phyloP scores from a whole-genome alignment of 495 filamentous ascomycete species.

The Penicillium pulvis region DNA sequence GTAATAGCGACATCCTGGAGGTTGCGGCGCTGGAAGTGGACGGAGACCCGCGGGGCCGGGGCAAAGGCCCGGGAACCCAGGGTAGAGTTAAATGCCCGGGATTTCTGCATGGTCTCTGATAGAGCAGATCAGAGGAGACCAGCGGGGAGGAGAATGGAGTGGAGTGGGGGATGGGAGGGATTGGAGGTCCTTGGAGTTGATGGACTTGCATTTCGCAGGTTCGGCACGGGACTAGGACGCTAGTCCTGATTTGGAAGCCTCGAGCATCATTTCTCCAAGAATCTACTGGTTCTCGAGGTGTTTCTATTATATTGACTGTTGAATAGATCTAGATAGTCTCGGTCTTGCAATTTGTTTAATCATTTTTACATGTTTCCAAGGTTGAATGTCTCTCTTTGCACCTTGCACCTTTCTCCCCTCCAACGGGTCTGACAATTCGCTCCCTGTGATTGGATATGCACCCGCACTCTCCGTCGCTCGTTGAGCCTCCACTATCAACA shows the following conservation, averaged over 20 bases:
- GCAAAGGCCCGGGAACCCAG: constrained; percentile 45
- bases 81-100: constrained; percentile 48
- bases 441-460: constrained; percentile 24
- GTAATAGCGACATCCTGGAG: constrained; percentile 83
- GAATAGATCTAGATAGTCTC: not conserved
- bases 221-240: constrained; percentile 44
- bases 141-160: constrained; percentile 32
- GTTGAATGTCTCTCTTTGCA: not conserved
- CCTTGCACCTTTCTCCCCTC: not conserved
- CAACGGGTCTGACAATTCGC: constrained; percentile 30
- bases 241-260: constrained; percentile 26
- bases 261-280: not conserved
- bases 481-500: not conserved
- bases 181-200: constrained; percentile 26
- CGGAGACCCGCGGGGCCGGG: constrained; percentile 45
- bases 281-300: not conserved
- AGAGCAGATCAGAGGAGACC: constrained; percentile 32
- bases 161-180: constrained; percentile 38
- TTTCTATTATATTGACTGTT: not conserved
- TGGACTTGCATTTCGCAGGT: constrained; percentile 17
- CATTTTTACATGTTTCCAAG: not conserved
- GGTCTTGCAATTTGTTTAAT: not conserved
- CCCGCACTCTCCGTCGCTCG: not conserved
- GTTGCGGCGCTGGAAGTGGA: constrained; percentile 52
- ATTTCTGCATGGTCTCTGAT: constrained; percentile 56